These are phyloP conservation scores for Trametes coccinea DNA, from an alignment of 768 basidiomycete species.

Conservation along the genomic window DNA sequence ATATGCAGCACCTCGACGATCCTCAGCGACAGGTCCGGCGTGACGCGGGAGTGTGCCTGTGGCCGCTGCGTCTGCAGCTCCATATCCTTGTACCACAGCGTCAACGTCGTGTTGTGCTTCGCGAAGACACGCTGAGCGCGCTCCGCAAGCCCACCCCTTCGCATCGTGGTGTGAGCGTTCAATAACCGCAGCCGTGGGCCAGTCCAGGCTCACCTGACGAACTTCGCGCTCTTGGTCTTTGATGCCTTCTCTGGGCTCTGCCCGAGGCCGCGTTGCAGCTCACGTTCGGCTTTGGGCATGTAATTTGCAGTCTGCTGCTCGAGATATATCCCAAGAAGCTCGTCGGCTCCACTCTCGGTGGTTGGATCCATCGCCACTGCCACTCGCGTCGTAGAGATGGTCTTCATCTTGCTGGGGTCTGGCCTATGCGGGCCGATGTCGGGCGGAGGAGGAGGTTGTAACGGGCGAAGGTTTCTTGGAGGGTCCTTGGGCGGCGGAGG, in stretches of 20 bases:
- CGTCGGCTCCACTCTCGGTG: constrained; percentile 49
- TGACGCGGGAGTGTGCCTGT: constrained; percentile 19
- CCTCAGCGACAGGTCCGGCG: constrained; percentile 46
- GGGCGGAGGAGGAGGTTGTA: constrained; percentile 16
- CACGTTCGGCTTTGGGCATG: constrained; percentile 38
- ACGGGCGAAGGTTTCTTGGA: constrained; percentile 4
- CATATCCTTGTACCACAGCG: constrained; percentile 55
- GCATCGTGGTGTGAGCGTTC: not conserved
- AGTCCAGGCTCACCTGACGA: constrained; percentile 43
- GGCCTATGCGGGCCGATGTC: constrained; percentile 17
- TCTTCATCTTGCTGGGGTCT: constrained; percentile 33
- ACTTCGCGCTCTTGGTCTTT: constrained; percentile 44
- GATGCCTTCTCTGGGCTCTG: constrained; percentile 58
- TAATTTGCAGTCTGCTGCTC: constrained; percentile 45
- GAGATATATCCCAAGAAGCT: constrained; percentile 54
- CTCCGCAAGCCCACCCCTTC: constrained; percentile 61
- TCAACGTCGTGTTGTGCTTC: constrained; percentile 45
- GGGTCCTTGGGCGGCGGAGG: constrained; percentile 1
- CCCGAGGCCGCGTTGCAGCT: constrained; percentile 51
- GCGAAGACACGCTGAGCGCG: constrained; percentile 46
- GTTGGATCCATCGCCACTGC: constrained; percentile 53
- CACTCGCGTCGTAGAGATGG: constrained; percentile 53
- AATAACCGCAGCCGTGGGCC: not conserved
- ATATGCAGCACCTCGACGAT: constrained; percentile 45
- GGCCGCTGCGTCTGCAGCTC: constrained; percentile 30